phyloP scores from a whole-genome alignment of 2,329 filamentous ascomycete genomes.

The Aspergillus novofumigatus region DNA sequence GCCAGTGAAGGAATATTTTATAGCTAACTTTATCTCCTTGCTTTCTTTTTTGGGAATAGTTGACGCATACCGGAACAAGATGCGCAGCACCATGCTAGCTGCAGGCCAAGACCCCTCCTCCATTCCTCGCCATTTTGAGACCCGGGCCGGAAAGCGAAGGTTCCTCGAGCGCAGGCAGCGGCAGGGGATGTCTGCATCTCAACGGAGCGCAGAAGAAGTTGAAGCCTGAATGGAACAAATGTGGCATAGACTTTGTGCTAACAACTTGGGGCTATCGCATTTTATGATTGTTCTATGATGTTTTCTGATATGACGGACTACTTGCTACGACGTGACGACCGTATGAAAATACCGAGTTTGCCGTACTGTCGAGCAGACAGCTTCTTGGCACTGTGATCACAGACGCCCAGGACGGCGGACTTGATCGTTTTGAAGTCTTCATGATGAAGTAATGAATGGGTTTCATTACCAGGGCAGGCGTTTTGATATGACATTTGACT shows the following conservation, averaged over 20 bases:
- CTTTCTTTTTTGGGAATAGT: constrained; percentile 50
- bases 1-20: constrained; percentile 6
- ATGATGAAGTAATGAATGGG: not conserved
- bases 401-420: not conserved
- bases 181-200: constrained; percentile 24
- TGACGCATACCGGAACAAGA: constrained; percentile 92
- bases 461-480: not conserved
- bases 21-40: constrained; percentile 8
- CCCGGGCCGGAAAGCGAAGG: constrained; percentile 74
- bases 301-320: not conserved
- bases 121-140: constrained; percentile 83
- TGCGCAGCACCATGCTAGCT: constrained; percentile 73
- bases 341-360: not conserved
- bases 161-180: constrained; percentile 53
- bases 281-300: not conserved
- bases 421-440: not conserved
- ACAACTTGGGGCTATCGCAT: not conserved
- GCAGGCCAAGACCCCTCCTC: constrained; percentile 69
- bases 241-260: not conserved
- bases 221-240: constrained; percentile 19
- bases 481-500: not conserved
- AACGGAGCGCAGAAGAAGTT: constrained; percentile 36
- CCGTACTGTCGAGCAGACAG: not conserved
- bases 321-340: not conserved
- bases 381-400: not conserved